These are phyloP conservation scores for Boletus rubropictus DNA, from an alignment of 768 basidiomycete genomes.

Conservation along the genomic window DNA sequence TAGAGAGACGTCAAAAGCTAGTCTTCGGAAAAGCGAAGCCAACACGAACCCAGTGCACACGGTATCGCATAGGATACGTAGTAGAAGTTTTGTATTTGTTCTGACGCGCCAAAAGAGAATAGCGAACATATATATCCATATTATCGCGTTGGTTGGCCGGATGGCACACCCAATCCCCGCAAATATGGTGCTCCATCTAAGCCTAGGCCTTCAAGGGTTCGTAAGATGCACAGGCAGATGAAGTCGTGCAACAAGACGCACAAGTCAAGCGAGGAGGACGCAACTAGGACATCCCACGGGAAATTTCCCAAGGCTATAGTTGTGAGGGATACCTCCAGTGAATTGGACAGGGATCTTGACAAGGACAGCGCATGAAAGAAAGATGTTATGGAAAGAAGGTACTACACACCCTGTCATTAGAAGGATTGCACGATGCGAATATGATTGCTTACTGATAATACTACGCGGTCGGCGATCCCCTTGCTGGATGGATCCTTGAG, in stretches of 20 bases:
- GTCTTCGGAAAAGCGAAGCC: constrained; percentile 1
- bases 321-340: constrained; percentile 82
- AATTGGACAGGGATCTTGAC: constrained; percentile 88
- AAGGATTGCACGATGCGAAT: not conserved
- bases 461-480: constrained; percentile 25
- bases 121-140: constrained; percentile 72
- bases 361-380: constrained; percentile 83
- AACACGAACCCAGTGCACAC: constrained; percentile 41
- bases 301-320: constrained; percentile 72
- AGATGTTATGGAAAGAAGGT: constrained; percentile 75
- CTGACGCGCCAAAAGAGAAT: constrained; percentile 53
- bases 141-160: constrained; percentile 82
- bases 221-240: constrained; percentile 21
- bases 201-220: constrained; percentile 29
- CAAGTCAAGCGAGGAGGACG: constrained; percentile 21
- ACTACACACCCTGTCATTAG: constrained; percentile 36
- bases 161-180: constrained; percentile 77
- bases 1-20: constrained; percentile 6
- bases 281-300: constrained; percentile 54
- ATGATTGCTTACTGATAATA: constrained; percentile 54
- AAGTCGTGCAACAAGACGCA: constrained; percentile 3
- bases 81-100: constrained; percentile 27
- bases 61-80: constrained; percentile 36
- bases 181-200: constrained; percentile 41
- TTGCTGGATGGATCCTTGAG: constrained; percentile 49